Evolutionary conservation across 768 basidiomycete species (phyloP).

Genomic region (Leccinum rimulosum): DNA sequence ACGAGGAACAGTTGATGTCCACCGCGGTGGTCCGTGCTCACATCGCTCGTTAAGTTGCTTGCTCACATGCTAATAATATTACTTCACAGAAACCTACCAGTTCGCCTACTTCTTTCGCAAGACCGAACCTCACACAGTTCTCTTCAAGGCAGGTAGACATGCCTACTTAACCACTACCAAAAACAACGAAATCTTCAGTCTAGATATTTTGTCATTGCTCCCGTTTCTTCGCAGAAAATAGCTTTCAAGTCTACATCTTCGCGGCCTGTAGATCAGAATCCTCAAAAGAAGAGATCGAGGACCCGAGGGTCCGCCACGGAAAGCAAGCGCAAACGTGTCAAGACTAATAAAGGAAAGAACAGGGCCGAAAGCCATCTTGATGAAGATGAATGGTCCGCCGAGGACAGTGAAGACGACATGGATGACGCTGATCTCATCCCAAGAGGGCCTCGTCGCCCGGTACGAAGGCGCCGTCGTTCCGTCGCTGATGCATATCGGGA

Average conservation of each 20-base stretch:
- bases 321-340: conserved; percentile 33
- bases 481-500: conserved; percentile 27
- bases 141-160: conserved; percentile 64
- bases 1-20: conserved; percentile 75
- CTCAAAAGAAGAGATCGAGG: conserved; percentile 23
- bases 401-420: conserved; percentile 18
- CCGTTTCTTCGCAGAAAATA: conserved; percentile 17
- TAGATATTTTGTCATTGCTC: conserved; percentile 39
- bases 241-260: conserved; percentile 15
- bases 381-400: conserved; percentile 23
- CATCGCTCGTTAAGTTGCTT: not conserved
- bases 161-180: not conserved
- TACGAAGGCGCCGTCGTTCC: conserved; percentile 31
- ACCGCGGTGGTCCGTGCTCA: conserved; percentile 65
- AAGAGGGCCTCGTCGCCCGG: conserved; percentile 28
- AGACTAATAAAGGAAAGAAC: conserved; percentile 40
- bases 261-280: not conserved
- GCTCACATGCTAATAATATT: not conserved
- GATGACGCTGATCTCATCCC: conserved; percentile 11
- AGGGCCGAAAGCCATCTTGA: conserved; percentile 28
- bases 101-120: conserved; percentile 88
- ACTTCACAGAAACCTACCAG: conserved; percentile 71
- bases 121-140: conserved; percentile 76
- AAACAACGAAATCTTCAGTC: conserved; percentile 31
- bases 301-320: conserved; percentile 8